A percentile compares a stretch with the other conserved stretches of the same genome.
Conservation (phyloP, 2,329 filamentous ascomycete species). For the Fusarium sp. region DNA sequence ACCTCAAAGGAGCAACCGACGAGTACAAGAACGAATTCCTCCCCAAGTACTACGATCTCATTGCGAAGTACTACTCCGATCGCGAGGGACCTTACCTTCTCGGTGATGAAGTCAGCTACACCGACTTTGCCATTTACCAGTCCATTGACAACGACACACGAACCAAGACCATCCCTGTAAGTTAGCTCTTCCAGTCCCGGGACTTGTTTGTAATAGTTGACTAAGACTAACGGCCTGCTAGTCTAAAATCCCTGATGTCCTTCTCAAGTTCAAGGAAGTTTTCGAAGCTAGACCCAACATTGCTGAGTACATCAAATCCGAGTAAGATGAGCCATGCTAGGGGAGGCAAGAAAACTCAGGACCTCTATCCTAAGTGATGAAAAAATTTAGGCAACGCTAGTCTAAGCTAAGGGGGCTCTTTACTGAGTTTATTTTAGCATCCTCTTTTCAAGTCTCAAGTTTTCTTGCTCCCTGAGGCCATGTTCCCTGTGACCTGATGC, state of each 20-base stretch:
- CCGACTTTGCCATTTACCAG: slow-evolving; percentile 25
- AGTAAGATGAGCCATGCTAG: background rate
- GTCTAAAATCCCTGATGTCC: slow-evolving; percentile 10
- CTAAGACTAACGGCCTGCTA: accelerated
- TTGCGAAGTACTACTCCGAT: slow-evolving; percentile 22
- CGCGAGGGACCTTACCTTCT: slow-evolving; percentile 22
- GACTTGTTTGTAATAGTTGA: accelerated
- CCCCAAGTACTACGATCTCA: slow-evolving; percentile 12
- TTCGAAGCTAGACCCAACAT: slow-evolving; percentile 20
- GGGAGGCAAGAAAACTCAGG: background rate
- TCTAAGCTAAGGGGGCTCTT: background rate
- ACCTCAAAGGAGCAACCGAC: background rate
- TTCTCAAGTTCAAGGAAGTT: slow-evolving; percentile 19
- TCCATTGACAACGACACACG: slow-evolving; percentile 23
- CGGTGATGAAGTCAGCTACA: slow-evolving; percentile 15
- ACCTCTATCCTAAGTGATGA: background rate
- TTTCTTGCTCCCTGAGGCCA: too few relatives aligned
- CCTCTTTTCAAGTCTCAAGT: background rate
- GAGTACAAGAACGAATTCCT: slow-evolving; percentile 21
- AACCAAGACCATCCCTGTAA: slow-evolving; percentile 16
- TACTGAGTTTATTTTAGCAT: too few relatives aligned
- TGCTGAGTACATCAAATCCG: slow-evolving; percentile 19
- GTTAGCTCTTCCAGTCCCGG: background rate
- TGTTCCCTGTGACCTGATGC: background rate
- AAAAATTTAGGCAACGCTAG: background rate